These are phyloP conservation scores for Zea mays DNA, from an alignment of 176 grass and related monocot genomes.

Conservation along the genomic window Zm-B73-REFERENCE-NAM-5.0 NC_050099.1:167064001-167064500, in stretches of 20 bases:
- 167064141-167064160: slow-evolving; percentile 81
- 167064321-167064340: no score
- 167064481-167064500: no score
- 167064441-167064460: slow-evolving; percentile 83
- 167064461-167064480: no score
- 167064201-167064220: no score
- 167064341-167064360: no score
- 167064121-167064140: slow-evolving; percentile 94
- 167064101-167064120: no score
- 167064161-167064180: slow-evolving; percentile 88
- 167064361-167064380: background rate
- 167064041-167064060: background rate
- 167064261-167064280: background rate
- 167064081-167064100: no score
- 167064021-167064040: no score
- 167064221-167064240: no score
- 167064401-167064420: slow-evolving; percentile 75
- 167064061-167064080: background rate
- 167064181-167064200: no score
- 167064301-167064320: no score
- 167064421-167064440: slow-evolving; percentile 76
- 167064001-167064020: slow-evolving; percentile 72
- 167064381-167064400: slow-evolving; percentile 35
- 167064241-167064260: no score
- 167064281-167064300: background rate